Evolutionary conservation across 495 filamentous ascomycete species (phyloP), one percentile per base, ranked within the genome.

Genomic region (Neurospora sp.): DNA sequence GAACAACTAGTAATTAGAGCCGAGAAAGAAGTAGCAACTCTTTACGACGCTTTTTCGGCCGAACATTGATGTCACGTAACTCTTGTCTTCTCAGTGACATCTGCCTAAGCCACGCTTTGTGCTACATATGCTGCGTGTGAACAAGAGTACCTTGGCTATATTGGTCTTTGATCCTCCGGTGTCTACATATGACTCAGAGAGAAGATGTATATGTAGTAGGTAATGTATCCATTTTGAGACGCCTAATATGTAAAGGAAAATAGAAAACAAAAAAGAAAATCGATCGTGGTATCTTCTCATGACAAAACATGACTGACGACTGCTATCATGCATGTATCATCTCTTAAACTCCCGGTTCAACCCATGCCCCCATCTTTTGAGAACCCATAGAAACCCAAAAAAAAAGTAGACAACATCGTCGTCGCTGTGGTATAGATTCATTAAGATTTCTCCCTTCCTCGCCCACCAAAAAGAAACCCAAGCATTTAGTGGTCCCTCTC

Each of bases 271-370:
- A 31, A 31, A 35, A 61, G 14, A 61, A 61, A 61, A 35, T 16
- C 12, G 14, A 66, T 66, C 27, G 27, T 66, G 53, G 53, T 66
- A 66, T 66, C 53, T 66, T 72, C 40, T 39, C 35, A 35, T 40
- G 40, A 70, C 38, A 70, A 40, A 72, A n/a, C 20, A 31, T 31
- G 38, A 42, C 66, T 72, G 70, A 31, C 20, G 68, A 14, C 31
- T 73, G 16, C 42, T 27, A 38, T 70, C 46, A 70, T 68, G 42
- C 61, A 61, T 71, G 18, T 27, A 40, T 40, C 70, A 20, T 73
- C 75, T 40, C 74, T 78, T 6, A 31, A 61, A 66, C 53, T 66
- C 53, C 53, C 53, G 1, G 2, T 35, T 35, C 53, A 66, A 66
- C 53, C 53, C 53, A 66, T 66, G 27, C 22, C 53, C 41, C 41